Percentiles rank a stretch among this genome's conserved stretches.
These are phyloP conservation scores for Avicennia marina DNA, from an alignment of 257 asterid species.

Conservation along the genomic window DNA sequence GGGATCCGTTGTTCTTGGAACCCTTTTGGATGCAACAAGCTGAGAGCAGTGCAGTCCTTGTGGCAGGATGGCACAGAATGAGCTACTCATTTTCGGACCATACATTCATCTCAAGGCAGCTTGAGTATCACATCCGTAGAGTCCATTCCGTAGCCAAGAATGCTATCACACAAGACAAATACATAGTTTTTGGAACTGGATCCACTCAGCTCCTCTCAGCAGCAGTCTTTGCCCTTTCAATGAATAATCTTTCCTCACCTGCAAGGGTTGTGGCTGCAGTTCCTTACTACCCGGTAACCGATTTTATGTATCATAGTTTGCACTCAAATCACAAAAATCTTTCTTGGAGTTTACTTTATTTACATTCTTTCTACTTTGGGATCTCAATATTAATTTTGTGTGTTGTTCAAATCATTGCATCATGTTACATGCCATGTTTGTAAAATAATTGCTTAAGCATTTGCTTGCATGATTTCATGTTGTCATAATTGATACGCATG, in stretches of 20 bases:
- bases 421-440: no score
- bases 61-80: slow-evolving; percentile 88
- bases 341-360: no score
- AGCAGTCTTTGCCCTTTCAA: slow-evolving; percentile 68
- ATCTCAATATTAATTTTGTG: no score
- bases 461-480: no score
- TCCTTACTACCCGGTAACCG: slow-evolving; percentile 60
- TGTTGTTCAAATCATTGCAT: no score
- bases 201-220: slow-evolving; percentile 68
- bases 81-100: slow-evolving; percentile 33
- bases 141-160: slow-evolving; percentile 44
- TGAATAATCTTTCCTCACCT: slow-evolving; percentile 36
- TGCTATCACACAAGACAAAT: slow-evolving; percentile 45
- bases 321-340: no score
- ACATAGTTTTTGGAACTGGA: slow-evolving; percentile 59
- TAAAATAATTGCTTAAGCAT: no score
- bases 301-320: no score
- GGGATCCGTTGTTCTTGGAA: slow-evolving; percentile 51
- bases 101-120: slow-evolving; percentile 32
- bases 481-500: no score
- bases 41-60: slow-evolving; percentile 43
- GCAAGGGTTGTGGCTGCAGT: slow-evolving; percentile 46
- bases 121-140: slow-evolving; percentile 33
- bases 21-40: slow-evolving; percentile 51
- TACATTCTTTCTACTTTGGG: no score